These are phyloP conservation scores for Rhizomucor miehei DNA, from an alignment of 371 early-diverging fungal genomes.

Conservation along the genomic window DNA sequence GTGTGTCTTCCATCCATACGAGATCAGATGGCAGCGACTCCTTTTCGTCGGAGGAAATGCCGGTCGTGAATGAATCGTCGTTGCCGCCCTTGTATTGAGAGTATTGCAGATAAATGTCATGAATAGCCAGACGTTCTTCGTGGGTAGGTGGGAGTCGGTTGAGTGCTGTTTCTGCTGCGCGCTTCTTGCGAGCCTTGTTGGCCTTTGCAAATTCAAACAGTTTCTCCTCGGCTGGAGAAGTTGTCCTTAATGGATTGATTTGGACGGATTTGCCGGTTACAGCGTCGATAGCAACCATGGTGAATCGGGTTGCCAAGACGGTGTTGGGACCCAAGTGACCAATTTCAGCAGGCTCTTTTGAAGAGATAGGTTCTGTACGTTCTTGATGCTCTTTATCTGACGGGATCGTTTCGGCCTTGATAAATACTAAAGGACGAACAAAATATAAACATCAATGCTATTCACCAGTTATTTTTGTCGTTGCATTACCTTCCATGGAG, in stretches of 20 bases:
- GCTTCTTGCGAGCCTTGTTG: conserved; percentile 66
- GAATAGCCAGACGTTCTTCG: conserved; percentile 82
- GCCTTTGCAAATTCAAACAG: conserved; percentile 74
- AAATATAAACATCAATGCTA: background rate
- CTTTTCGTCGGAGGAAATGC: conserved; percentile 9
- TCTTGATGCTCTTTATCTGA: background rate
- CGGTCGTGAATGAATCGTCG: conserved; percentile 1
- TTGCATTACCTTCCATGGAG: conserved; percentile 75
- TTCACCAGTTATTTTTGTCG: background rate
- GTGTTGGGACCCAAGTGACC: conserved; percentile 40
- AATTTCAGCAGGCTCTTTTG: background rate
- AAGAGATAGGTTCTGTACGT: conserved; percentile 1
- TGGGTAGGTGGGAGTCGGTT: conserved; percentile 73
- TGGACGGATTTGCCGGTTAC: conserved; percentile 66
- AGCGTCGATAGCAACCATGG: conserved; percentile 89
- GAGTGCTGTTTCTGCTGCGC: conserved; percentile 54
- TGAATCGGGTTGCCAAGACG: conserved; percentile 78
- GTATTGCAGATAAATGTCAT: conserved; percentile 74
- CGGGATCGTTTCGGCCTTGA: conserved; percentile 15
- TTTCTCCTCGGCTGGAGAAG: conserved; percentile 69
- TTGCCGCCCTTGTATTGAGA: conserved; percentile 16
- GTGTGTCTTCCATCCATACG: conserved; percentile 82
- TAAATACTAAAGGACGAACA: conserved; percentile 2
- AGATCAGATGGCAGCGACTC: conserved; percentile 33
- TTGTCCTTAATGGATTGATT: conserved; percentile 73